Evolutionary conservation across 352 stramenopile genomes (phyloP), one percentile per base, ranked within the genome.

Genomic region (Thraustochytrium sp.): DNA sequence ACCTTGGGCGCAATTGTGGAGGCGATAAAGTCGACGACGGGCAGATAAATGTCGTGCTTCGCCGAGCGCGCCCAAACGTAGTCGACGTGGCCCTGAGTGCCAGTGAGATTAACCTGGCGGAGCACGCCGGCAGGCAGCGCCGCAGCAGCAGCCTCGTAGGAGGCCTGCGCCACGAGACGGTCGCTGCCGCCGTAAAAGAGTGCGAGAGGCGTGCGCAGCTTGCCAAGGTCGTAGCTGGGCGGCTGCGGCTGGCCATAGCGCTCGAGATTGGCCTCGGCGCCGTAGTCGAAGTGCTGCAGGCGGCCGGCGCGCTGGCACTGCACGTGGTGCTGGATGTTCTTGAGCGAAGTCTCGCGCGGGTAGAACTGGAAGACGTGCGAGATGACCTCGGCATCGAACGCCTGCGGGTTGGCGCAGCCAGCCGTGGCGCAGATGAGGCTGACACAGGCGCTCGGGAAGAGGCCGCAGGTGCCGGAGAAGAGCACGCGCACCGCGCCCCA

Each of bases 311-410:
- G 68, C 29, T 64, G n/a, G 34, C 68, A 80, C 68, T 80, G 68
- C 18, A 80, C 38, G 46, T 54, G 51, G 68, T 80, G 68, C 68
- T 80, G 68, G 29, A 80, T 44, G 40, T 80, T 80, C 40, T 80
- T 80, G 37, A 80, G 53, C 26, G 68, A 80, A 26, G 68, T 80
- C 51, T 80, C 68, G n/a, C 68, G 68, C 23, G 68, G 68, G 40
- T 80, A 80, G 51, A 54, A 46, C 21, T 44, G 29, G n/a, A 80
- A 80, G 36, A 68, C 38, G 42, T 34, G 68, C 34, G 48, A 61
- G 18, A 80, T 26, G 23, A 80, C 46, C 23, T 80, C 51, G n/a
- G 68, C 8, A 31, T 80, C 68, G 34, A 68, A 80, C 4, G 31
- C 31, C 29, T 80, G 18, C 16, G 68, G 42, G 34, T 80, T 80